Base-by-base conservation (phyloP, 2,329 filamentous ascomycete species). In the Cladosporium sp. region DNA sequence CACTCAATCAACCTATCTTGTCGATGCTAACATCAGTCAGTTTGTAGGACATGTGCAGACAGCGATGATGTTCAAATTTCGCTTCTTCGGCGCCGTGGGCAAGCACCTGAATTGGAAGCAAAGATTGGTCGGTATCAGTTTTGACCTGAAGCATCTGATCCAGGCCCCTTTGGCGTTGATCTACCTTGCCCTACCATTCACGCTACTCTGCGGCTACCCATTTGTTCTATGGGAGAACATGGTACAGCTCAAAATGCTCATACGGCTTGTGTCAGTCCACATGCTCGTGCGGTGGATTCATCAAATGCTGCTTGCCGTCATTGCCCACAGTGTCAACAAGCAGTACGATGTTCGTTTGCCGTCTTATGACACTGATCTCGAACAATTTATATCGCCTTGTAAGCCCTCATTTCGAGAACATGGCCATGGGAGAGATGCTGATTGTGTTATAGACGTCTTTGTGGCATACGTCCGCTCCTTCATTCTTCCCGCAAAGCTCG, bases 401-500 rank as follows among this genome's bases (percentile, higher is more conserved):
- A 42, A 42, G 38, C 34, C 1, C 11, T 43, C 11, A 6, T 3
- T 7, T 11, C n/a, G 7, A 15, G 5, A 3, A 6, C 19, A 17
- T n/a, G 13, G 7, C 2, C 2, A 13, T 17, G 13, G 15, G 7
- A n/a, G 4, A 4, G 7, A 36, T 13, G 9, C 47, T 50, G 13
- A 50, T 19, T 6, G 2, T 2, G 8, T 6, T 13, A 13, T 11
- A 50, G 30, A 43, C 15, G 34, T 43, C 20, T 37, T 43, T 8
- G 37, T 51, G 32, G 53, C 49, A 27, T 53, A 47, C 15, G 37
- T 38, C 39, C 50, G 30, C 41, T 50, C 40, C 24, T 53, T 20
- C 34, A 50, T 44, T n/a, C 19, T 40, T 12, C 50, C 43, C n/a
- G 40, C 24, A 3, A 30, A 32, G 17, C 75, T 84, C n/a, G 81